phyloP scores from a whole-genome alignment of 441 rosid species.

The Biscutella auriculata region DNA sequence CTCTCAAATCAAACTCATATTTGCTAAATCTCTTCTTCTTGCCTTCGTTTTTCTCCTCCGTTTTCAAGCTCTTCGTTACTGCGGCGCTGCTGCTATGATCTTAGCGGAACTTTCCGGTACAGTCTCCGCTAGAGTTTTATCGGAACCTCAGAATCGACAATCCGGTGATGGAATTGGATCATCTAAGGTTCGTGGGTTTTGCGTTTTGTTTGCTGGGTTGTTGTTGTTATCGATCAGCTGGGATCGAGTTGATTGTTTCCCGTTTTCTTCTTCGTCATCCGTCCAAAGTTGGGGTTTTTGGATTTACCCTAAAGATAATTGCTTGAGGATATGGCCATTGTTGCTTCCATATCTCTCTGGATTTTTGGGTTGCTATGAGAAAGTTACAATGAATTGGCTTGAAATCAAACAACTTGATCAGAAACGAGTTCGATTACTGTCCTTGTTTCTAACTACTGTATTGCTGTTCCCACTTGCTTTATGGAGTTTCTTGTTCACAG shows the following conservation, averaged over 20 bases:
- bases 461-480: conserved; percentile 64
- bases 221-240: conserved; percentile 63
- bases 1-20: conserved; percentile 39
- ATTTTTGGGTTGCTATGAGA: conserved; percentile 72
- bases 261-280: conserved; percentile 36
- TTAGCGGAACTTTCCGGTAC: conserved; percentile 77
- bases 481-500: conserved; percentile 42
- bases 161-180: conserved; percentile 19
- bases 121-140: conserved; percentile 46
- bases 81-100: conserved; percentile 85
- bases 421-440: conserved; percentile 54
- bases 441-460: conserved; percentile 48
- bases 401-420: conserved; percentile 48
- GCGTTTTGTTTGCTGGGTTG: conserved; percentile 45
- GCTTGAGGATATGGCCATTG: conserved; percentile 73
- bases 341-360: conserved; percentile 75
- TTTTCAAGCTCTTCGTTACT: conserved; percentile 80
- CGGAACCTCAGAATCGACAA: conserved; percentile 16
- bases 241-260: conserved; percentile 82
- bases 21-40: conserved; percentile 42
- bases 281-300: conserved; percentile 31
- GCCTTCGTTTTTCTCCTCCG: conserved; percentile 61
- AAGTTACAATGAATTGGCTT: conserved; percentile 51
- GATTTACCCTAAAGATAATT: conserved; percentile 39
- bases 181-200: conserved; percentile 47